phyloP scores from a whole-genome alignment of 2,329 filamentous ascomycete species.

The Acrocalymma vagum region DNA sequence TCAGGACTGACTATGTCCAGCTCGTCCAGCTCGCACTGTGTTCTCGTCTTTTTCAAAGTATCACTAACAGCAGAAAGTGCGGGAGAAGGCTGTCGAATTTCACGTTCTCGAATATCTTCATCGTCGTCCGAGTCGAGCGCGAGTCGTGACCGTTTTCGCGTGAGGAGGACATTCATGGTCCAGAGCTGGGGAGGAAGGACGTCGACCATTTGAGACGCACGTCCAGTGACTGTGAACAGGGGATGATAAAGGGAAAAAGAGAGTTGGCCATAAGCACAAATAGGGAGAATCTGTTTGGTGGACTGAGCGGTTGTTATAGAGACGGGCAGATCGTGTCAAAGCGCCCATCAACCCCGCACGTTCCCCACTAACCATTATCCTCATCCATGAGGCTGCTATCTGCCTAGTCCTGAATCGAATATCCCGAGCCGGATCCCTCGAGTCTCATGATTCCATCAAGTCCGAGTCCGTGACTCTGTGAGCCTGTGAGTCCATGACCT shows the following conservation, averaged over 20 bases:
- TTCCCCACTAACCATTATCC: constrained; percentile 9
- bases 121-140: constrained; percentile 35
- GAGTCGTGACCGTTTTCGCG: constrained; percentile 45
- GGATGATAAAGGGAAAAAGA: constrained; percentile 8
- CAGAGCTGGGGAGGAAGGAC: constrained; percentile 21
- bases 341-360: background rate
- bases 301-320: constrained; percentile 28
- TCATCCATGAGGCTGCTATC: constrained; percentile 12
- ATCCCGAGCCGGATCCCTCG: constrained; percentile 14
- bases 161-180: constrained; percentile 39
- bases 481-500: constrained; percentile 21
- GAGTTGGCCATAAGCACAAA: constrained; percentile 7
- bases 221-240: constrained; percentile 7
- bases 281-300: constrained; percentile 11
- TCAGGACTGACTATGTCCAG: constrained; percentile 34
- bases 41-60: constrained; percentile 44
- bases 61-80: constrained; percentile 28
- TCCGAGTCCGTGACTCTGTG: constrained; percentile 15
- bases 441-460: too few species aligned
- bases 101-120: constrained; percentile 17
- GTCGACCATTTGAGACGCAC: constrained; percentile 24
- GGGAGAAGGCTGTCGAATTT: constrained; percentile 26
- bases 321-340: constrained; percentile 19
- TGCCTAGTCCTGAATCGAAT: constrained; percentile 22
- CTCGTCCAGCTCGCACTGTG: constrained; percentile 45